Percentiles rank a stretch among this genome's conserved stretches.
Conservation (phyloP, 2,329 filamentous ascomycete genomes). For the Plenodomus lindquistii region DNA sequence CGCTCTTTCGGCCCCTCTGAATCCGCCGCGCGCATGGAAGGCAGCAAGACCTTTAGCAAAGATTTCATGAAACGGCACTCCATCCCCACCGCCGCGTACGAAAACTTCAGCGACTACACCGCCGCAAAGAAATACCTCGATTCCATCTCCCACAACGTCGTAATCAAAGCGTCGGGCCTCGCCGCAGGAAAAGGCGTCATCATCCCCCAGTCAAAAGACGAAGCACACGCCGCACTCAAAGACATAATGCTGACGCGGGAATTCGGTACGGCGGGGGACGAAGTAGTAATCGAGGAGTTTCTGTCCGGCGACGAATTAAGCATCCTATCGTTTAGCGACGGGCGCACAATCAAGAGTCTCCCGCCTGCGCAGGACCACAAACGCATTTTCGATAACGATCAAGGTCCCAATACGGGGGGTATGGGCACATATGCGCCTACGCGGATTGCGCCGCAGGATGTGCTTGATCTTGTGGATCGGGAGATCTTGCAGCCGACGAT, state of each 20-base stretch:
- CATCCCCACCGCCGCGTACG: constrained; percentile 89
- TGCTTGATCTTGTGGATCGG: constrained; percentile 77
- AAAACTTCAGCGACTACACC: constrained; percentile 81
- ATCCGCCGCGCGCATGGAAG: constrained; percentile 86
- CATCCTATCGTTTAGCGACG: constrained; percentile 89
- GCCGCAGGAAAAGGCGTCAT: constrained; percentile 97
- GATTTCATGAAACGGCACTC: constrained; percentile 93
- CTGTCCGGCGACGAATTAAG: constrained; percentile 89
- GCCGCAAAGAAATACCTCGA: constrained; percentile 72
- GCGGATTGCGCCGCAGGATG: constrained; percentile 54
- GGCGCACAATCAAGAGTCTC: constrained; percentile 78
- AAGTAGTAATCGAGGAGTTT: constrained; percentile 95
- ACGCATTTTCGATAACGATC: constrained; percentile 86
- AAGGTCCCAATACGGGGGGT: constrained; percentile 90
- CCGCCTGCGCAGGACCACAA: constrained; percentile 97
- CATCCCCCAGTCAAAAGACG: constrained; percentile 77
- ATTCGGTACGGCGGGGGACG: constrained; percentile 83
- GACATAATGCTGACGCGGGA: constrained; percentile 89
- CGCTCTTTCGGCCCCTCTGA: constrained; percentile 84
- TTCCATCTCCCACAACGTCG: constrained; percentile 49
- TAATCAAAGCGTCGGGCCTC: constrained; percentile 92
- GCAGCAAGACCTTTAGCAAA: constrained; percentile 95
- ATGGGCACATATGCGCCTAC: constrained; percentile 96
- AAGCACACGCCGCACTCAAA: constrained; percentile 79
- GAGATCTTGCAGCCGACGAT: constrained; percentile 89